These are phyloP conservation scores for Aspergillus neoniger DNA, from an alignment of 2,329 filamentous ascomycete genomes.

Conservation along the genomic window DNA sequence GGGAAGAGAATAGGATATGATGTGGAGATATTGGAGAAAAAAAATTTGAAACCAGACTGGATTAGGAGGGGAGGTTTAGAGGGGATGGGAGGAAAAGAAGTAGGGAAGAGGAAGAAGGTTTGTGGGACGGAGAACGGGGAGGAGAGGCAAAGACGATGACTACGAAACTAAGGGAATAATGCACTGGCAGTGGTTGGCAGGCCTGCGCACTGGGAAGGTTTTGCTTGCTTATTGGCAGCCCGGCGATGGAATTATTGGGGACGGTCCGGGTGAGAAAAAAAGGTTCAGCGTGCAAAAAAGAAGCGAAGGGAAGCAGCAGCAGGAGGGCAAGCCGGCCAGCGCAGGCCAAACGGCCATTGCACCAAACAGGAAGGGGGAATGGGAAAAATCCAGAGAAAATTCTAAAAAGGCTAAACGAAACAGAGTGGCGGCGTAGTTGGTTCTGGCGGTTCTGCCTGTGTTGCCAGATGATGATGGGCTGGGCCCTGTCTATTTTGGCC, in stretches of 20 bases:
- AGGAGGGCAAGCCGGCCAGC: constrained; percentile 1
- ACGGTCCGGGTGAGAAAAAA: constrained; percentile 4
- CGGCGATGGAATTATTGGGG: not conserved
- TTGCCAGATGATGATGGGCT: constrained; percentile 5
- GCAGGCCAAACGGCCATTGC: not conserved
- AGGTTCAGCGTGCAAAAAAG: constrained; percentile 6
- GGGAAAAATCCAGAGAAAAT: constrained; percentile 3
- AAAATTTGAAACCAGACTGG: constrained; percentile 17
- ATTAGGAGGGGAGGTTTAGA: constrained; percentile 16
- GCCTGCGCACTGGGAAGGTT: constrained; percentile 3
- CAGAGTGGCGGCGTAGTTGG: not conserved
- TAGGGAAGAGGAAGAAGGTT: constrained; percentile 20
- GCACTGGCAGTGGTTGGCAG: constrained; percentile 6
- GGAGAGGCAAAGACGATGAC: constrained; percentile 22
- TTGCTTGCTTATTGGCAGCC: constrained; percentile 10
- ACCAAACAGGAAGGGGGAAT: not conserved
- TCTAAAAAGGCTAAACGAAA: constrained; percentile 7
- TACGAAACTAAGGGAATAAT: constrained; percentile 10
- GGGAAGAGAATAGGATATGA: constrained; percentile 19
- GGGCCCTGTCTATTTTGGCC: constrained; percentile 3
- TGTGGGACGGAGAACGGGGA: constrained; percentile 16
- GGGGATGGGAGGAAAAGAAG: constrained; percentile 22
- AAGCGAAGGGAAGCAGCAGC: constrained; percentile 8
- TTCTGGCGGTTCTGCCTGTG: not conserved
- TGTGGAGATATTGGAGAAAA: constrained; percentile 21